Evolutionary conservation across 2,329 filamentous ascomycete genomes (phyloP), one percentile per base, ranked within the genome.

Genomic region (Aspergillus jensenii): DNA sequence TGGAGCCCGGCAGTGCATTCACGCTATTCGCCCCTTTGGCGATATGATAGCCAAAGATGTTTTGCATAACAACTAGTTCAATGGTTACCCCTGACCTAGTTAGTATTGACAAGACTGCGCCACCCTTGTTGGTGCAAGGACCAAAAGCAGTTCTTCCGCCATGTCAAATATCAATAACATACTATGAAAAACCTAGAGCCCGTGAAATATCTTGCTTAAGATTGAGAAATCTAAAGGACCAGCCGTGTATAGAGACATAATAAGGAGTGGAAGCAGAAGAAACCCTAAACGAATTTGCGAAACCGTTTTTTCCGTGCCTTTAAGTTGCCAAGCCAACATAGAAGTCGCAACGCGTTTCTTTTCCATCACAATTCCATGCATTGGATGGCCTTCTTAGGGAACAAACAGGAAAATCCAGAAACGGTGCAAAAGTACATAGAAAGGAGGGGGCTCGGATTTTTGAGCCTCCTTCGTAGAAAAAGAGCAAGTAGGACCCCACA

Each of bases 191-290:
- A 44, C 9, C 48, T 35, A 40, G 25, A 53, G 14, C 23, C 43
- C 49, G 23, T 50, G 40, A 15, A 43, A 48, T 35, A 48, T 53
- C 46, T 33, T 49, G 55, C 33, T 58, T 40, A 43, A 52, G 17
- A 52, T 52, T 52, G 15, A 15, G 47, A 47, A 46, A 25, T 47
- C 35, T 49, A 55, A 23, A 47, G 52, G 52, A 19, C 52, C 52
- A 58, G 45, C 50, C 45, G 40, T 54, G 52, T 48, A 50, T 45
- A 33, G 45, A 49, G 25, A 41, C 25, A 49, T 56, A 56, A 35
- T 49, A 52, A 48, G 46, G 41, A 58, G 46, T 41, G 48, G 23
- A 41, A 25, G 49, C 54, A 27, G 50, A 33, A 56, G 33, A 35
- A 37, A 40, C 33, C 21, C 27, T 49, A 12, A 51, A 5, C 15